Base-by-base conservation (phyloP, 225 moss, liverwort and hornwort species). In the Straminergon stramineum region DNA sequence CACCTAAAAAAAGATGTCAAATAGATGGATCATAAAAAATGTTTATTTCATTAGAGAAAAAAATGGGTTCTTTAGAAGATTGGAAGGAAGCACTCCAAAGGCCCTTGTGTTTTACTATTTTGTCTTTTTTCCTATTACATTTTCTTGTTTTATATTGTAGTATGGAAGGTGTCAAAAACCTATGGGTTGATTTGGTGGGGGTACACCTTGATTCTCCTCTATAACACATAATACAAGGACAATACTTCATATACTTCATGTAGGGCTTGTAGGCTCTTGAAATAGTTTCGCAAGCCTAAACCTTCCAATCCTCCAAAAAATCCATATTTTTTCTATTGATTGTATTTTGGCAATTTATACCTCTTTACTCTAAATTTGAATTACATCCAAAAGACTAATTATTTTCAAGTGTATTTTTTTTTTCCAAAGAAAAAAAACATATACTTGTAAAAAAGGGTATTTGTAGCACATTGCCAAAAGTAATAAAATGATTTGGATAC, bases 41-140 rank as follows among this genome's bases (percentile, higher is more conserved):
- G 1, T 13, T 23, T 69, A 69, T 22, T 66, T 10, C 15, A 71
- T 26, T 24, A 41, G 5, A 13, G 13, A 5, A 26, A 26, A 26
- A 41, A 71, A 41, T 26, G 3, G 8, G 15, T 0, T 15, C 5
- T 66, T 7, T 43, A 0, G 27, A 43, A 0, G 43, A 2, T 0
- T 43, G 1, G 3, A 73, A 73, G 3, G 27, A 73, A 43, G 12
- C 0, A 0, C 16, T 43, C 1, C 2, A 7, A 7, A 27, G 1
- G 27, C 5, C 28, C 5, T 24, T n/a, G 2, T 23, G 1, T 71
- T 26, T 15, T n/a, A 48, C 9, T 48, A 39, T 69, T 69, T 69
- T 69, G 13, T 22, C 2, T 1, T 71, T 39, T 26, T 0, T 2
- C 2, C 8, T 71, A 15, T 71, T 71, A 26, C 0, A 71, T 3